Base-by-base conservation (phyloP, 345 rosid genomes). In the Abelmoschus esculentus region DNA sequence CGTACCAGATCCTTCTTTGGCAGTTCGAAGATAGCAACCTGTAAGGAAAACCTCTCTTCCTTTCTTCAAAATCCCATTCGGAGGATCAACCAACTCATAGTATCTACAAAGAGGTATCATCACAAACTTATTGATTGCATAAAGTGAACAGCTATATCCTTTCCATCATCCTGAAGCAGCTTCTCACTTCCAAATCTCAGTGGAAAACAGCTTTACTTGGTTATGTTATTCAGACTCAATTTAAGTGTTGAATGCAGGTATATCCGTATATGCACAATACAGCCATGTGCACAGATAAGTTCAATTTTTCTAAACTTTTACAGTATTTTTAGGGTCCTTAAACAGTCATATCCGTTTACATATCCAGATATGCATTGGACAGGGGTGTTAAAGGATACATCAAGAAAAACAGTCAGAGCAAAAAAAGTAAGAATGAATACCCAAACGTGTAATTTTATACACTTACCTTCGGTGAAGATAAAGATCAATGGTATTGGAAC, bases 21-120 rank as follows among this genome's bases (percentile, higher is more conserved):
- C 96, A 42, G 96, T 88, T 80, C 99, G 86, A 69, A 95, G 96
- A 82, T 83, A 81, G 78, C 97, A 90, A 69, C 98, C 98, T 29
- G 97, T 87, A 76, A 95, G 85, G 67, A 95, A 84, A 80, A 90
- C 77, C 78, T 95, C 96, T 83, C 96, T 87, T 6, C 92, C 97
- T 81, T 85, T 90, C 78, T 80, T 84, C 79, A 95, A 79, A 72
- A 92, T 84, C 49, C 93, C 98, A 76, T 80, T 81, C 7, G 77
- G 84, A 73, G 87, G 81, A 82, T 86, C 89, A 70, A 85, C 96
- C 83, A 90, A 82, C 67, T 91, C 93, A 76, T 95, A 91, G 78
- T 85, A 90, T 73, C 99, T 90, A 80, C 61, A 72, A 18, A 61
- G 31, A 53, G 9, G 74, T 67, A 34, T 55, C 32, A 57, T 69